phyloP scores from a whole-genome alignment of 2,329 filamentous ascomycete species.

The Gyromitra esculenta region DNA sequence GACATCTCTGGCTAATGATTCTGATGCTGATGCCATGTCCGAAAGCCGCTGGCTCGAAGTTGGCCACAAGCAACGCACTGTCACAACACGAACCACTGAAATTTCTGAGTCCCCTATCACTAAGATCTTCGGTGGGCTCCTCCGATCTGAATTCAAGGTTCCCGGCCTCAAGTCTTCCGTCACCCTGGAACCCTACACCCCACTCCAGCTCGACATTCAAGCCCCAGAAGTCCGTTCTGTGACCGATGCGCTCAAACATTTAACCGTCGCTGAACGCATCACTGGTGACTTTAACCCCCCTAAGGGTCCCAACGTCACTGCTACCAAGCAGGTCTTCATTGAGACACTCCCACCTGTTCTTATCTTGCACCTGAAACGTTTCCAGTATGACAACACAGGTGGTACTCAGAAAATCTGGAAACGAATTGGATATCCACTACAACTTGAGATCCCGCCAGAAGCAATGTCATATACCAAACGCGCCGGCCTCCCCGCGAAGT shows the following conservation, averaged over 20 bases:
- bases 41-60: conserved; percentile 91
- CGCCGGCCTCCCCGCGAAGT: conserved; percentile 76
- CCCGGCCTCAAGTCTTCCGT: conserved; percentile 89
- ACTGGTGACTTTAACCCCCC: conserved; percentile 85
- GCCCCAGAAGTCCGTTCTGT: conserved; percentile 88
- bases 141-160: conserved; percentile 88
- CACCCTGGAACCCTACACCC: conserved; percentile 91
- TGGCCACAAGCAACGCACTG: conserved; percentile 86
- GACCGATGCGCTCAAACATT: conserved; percentile 83
- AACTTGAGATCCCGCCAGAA: conserved; percentile 91
- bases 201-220: conserved; percentile 92
- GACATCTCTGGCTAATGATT: conserved; percentile 59
- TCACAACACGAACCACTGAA: conserved; percentile 76
- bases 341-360: conserved; percentile 89
- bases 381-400: conserved; percentile 89
- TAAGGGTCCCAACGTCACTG: conserved; percentile 77
- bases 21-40: conserved; percentile 61
- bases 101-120: conserved; percentile 80
- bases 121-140: conserved; percentile 91
- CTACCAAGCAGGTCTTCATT: conserved; percentile 94
- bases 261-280: conserved; percentile 84
- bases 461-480: conserved; percentile 81
- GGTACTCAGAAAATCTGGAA: conserved; percentile 99
- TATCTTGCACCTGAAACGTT: conserved; percentile 94
- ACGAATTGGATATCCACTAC: conserved; percentile 92